These are phyloP conservation scores for Colletotrichum sp. DNA, from an alignment of 2,329 filamentous ascomycete genomes.

Conservation along the genomic window DNA sequence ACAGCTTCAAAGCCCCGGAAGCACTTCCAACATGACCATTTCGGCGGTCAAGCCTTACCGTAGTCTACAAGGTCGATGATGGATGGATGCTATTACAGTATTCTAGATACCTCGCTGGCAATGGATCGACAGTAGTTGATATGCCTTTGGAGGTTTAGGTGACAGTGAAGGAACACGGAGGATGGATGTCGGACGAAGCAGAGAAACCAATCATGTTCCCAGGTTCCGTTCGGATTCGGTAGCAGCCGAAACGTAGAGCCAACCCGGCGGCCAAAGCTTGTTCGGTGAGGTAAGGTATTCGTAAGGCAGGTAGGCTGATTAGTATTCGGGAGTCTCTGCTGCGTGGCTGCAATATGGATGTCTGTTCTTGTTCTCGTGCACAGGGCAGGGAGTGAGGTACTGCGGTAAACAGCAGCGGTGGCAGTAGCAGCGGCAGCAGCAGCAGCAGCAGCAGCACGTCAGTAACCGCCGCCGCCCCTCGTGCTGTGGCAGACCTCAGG, in stretches of 20 bases:
- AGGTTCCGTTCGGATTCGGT: conserved; percentile 7
- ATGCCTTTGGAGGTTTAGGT: neutral
- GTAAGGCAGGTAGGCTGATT: neutral
- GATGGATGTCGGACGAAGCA: neutral
- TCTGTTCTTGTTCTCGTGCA: neutral
- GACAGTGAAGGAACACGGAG: neutral
- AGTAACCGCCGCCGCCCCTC: neutral
- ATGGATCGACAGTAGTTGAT: neutral
- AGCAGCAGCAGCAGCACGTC: no score
- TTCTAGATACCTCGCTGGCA: neutral
- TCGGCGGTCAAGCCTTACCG: neutral
- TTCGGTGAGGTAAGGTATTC: neutral
- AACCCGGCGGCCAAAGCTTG: conserved; percentile 8
- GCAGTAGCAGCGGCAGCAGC: no score
- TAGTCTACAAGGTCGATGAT: neutral
- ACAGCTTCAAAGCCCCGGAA: neutral
- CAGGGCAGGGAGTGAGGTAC: no score
- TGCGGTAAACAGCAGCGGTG: neutral
- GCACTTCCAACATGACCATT: neutral
- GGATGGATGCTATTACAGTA: neutral
- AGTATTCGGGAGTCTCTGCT: neutral
- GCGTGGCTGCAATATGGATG: neutral
- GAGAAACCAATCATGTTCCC: neutral
- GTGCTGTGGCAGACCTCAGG: neutral
- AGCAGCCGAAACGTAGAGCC: conserved; percentile 13